Conservation (phyloP, 805 yeast genomes). For the Lipomyces sp. region DNA sequence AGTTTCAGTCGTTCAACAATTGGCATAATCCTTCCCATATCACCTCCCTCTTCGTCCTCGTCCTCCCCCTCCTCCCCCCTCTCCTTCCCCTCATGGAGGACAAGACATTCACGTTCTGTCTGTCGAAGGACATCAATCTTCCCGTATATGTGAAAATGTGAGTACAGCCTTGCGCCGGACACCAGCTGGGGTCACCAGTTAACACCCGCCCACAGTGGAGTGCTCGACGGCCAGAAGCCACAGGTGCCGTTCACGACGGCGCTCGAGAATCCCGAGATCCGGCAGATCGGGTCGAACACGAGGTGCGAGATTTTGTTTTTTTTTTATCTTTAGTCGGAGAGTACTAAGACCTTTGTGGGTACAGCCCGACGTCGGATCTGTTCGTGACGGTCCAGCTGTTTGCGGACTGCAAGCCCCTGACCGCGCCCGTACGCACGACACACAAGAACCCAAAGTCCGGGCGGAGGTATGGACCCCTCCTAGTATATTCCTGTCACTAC, state of each 20-base stretch:
- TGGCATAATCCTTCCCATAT: too few species aligned
- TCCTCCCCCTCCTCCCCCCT: too few species aligned
- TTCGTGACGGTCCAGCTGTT: conserved; percentile 48
- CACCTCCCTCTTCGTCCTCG: too few species aligned
- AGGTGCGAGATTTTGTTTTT: conserved; percentile 23
- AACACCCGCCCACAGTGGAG: conserved; percentile 32
- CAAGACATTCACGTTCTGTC: conserved; percentile 52
- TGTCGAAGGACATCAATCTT: conserved; percentile 53
- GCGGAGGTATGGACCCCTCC: conserved; percentile 6
- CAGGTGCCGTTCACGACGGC: conserved; percentile 46
- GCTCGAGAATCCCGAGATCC: conserved; percentile 47
- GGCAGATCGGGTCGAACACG: conserved; percentile 44
- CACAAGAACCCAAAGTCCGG: conserved; percentile 46
- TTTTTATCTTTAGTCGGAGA: not conserved
- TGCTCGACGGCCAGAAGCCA: conserved; percentile 46
- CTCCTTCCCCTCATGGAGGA: too few species aligned
- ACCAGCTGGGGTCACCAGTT: not conserved
- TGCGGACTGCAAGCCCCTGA: conserved; percentile 46
- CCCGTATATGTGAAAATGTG: conserved; percentile 50
- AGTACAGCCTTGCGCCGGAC: conserved; percentile 17
- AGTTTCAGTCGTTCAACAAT: too few species aligned
- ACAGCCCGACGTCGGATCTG: conserved; percentile 35
- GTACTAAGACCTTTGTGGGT: not conserved
- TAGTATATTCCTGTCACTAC: not conserved
- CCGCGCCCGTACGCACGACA: conserved; percentile 50